Base-by-base conservation (phyloP, 1,139 yeast species). In the Diutina rugosa region DNA sequence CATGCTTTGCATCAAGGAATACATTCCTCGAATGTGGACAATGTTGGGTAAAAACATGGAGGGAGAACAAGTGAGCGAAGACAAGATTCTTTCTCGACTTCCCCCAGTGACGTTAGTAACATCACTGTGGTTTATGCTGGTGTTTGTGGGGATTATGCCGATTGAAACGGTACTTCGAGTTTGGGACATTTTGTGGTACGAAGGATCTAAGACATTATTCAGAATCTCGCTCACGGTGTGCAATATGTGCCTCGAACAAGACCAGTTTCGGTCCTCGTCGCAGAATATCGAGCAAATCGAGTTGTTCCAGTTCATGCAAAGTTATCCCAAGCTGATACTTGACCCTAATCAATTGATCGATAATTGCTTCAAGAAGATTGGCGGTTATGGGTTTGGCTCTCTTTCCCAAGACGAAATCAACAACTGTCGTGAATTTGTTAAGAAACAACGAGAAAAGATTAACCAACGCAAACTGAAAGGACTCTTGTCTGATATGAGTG, bases 61-160 rank as follows among this genome's bases (percentile, higher is more conserved):
- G 51, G 80, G 80, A 0, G 74, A 72, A 55, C 61, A 65, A 6
- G 62, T 78, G 54, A 72, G 80, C 54, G 85, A 82, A 60, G 90
- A 85, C 65, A 73, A 72, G 57, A 85, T 87, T 56, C 74, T 91
- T 55, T 75, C 82, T 26, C 83, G 87, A 61, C 71, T 90, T 56
- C 99, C 99, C 0, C 96, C 97, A 0, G 82, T 93, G 5, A 88
- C 97, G 0, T 76, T 93, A 51, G 95, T 96, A 61, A 91, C 98
- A 0, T 91, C 97, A 0, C 85, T 96, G 55, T 93, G 99, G 99
- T 93, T 93, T 67, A 93, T 93, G 99, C 87, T 97, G 61, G 80
- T 90, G 6, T 93, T 87, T 70, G 90, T 91, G 48, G 96, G 96
- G 0, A 81, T 84, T 1, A 70, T 93, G 49, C 99, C 98, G 0